A percentile compares a stretch with the other conserved stretches of the same genome.
These are phyloP conservation scores for Candida labiduridarum DNA, from an alignment of 1,139 yeast genomes.

Conservation along the genomic window DNA sequence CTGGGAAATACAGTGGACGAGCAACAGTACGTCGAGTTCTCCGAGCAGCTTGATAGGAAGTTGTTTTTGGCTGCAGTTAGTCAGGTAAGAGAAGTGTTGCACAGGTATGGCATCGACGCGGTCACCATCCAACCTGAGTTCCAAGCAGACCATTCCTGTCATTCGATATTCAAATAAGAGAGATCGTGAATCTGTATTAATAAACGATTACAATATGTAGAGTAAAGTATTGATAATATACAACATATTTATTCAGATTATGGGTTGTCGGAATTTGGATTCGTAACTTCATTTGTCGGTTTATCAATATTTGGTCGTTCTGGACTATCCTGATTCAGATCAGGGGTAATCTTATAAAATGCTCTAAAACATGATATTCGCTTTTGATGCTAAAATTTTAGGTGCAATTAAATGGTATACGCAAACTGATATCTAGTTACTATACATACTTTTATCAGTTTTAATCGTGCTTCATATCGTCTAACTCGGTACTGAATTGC, in stretches of 20 bases:
- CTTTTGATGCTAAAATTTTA: not conserved
- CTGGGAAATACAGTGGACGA: no score
- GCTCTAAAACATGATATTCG: no score
- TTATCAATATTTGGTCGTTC: no score
- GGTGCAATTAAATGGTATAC: not conserved
- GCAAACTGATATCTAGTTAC: not conserved
- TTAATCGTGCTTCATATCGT: slow-evolving; percentile 13
- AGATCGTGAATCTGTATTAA: not conserved
- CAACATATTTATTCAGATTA: no score
- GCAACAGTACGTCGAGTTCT: not conserved
- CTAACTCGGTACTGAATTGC: slow-evolving; percentile 24
- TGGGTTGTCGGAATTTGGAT: no score
- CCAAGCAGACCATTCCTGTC: slow-evolving; percentile 7
- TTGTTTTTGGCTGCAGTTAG: slow-evolving; percentile 73
- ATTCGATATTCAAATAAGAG: not conserved
- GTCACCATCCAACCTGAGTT: slow-evolving; percentile 96
- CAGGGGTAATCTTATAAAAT: no score
- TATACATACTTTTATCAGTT: not conserved
- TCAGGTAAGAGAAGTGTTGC: slow-evolving; percentile 77
- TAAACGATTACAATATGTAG: not conserved
- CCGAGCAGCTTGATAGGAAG: slow-evolving; percentile 28
- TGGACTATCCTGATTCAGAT: no score
- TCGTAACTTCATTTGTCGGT: no score
- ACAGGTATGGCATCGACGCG: slow-evolving; percentile 83
- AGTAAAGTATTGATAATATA: no score